A percentile compares a stretch with the other conserved stretches of the same genome.
phyloP scores from a whole-genome alignment of 371 early-diverging fungal species.

The Rhizopus arrhizus region DNA sequence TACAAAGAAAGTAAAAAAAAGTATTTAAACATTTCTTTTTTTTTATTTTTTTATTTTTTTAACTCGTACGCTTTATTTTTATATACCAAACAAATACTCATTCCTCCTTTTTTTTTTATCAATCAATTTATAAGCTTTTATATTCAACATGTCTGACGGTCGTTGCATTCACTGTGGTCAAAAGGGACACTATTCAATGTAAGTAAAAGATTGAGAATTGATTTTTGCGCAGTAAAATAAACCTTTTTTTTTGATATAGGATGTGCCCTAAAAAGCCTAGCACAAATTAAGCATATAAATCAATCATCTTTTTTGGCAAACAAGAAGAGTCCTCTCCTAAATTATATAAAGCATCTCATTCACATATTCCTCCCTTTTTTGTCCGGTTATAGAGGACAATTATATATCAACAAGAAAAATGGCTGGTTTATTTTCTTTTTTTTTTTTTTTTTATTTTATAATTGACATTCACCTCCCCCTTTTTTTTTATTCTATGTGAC shows the following conservation, averaged over 20 bases:
- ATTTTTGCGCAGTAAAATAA: no score
- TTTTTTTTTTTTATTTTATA: slow-evolving; percentile 5
- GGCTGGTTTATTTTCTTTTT: slow-evolving; percentile 19
- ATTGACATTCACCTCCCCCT: not conserved
- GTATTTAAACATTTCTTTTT: not conserved
- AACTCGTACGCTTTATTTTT: slow-evolving; percentile 1
- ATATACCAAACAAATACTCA: not conserved
- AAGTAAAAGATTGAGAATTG: slow-evolving; percentile 14
- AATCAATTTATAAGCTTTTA: not conserved
- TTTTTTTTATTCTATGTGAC: slow-evolving; percentile 4
- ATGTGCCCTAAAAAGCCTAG: slow-evolving; percentile 49
- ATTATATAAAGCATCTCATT: not conserved
- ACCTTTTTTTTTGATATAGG: slow-evolving; percentile 15
- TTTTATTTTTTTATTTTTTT: not conserved
- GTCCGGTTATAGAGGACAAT: slow-evolving; percentile 28
- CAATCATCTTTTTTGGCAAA: not conserved
- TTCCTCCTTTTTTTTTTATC: not conserved
- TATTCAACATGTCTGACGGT: slow-evolving; percentile 48
- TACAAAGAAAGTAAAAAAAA: not conserved
- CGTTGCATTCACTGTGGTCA: slow-evolving; percentile 53
- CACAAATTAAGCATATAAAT: slow-evolving; percentile 17
- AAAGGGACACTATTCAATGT: slow-evolving; percentile 54
- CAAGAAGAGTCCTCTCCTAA: not conserved
- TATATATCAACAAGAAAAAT: slow-evolving; percentile 3
- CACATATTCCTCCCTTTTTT: not conserved